phyloP scores from a whole-genome alignment of 2,329 filamentous ascomycete genomes.

The Dryadomyces quercivorus region DNA sequence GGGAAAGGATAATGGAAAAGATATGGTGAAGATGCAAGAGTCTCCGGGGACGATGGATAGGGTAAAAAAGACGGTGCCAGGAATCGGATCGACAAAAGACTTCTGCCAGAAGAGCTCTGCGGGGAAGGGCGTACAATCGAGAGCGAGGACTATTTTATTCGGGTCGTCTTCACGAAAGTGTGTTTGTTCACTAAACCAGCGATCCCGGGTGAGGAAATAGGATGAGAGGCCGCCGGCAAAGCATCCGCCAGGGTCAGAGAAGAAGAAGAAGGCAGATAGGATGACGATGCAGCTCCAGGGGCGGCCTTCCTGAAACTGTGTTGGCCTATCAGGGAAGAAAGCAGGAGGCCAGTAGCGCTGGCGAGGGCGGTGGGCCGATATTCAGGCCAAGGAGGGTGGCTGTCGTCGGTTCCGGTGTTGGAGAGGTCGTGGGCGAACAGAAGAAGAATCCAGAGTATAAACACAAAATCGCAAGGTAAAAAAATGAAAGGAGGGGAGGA shows the following conservation, averaged over 20 bases:
- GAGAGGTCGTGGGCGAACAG: background rate
- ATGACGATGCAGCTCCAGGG: background rate
- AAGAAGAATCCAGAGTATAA: background rate
- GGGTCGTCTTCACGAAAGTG: background rate
- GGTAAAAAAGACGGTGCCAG: background rate
- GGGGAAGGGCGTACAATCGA: background rate
- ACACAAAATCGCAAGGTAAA: conserved; percentile 1
- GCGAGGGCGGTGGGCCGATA: background rate
- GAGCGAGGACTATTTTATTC: background rate
- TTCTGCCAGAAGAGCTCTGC: background rate
- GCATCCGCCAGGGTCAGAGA: background rate
- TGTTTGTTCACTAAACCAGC: background rate
- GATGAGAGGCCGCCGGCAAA: background rate
- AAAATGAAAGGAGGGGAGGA: conserved; percentile 4
- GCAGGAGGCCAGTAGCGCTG: background rate
- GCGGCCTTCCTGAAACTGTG: background rate
- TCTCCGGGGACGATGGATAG: background rate
- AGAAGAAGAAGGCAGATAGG: background rate
- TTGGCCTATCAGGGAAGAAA: background rate
- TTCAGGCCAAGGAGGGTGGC: background rate
- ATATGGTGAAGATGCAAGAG: background rate
- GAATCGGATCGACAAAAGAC: background rate
- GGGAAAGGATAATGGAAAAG: background rate
- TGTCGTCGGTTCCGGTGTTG: background rate
- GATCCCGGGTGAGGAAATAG: background rate